phyloP scores from a whole-genome alignment of 2,329 filamentous ascomycete species.

The Ophiostoma himal-ulmi region DNA sequence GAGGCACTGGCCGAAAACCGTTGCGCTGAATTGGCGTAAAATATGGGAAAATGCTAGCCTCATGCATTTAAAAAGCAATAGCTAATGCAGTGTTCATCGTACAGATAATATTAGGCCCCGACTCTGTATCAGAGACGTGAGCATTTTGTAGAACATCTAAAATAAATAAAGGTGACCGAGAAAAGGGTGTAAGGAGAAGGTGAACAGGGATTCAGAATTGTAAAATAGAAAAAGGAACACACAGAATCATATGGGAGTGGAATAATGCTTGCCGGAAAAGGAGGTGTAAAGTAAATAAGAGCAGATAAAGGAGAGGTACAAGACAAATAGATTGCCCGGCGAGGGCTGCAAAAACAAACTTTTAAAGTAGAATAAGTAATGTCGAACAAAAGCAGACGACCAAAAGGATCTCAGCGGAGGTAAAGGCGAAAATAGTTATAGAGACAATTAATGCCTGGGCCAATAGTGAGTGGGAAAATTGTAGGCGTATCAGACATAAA shows the following conservation, averaged over 20 bases:
- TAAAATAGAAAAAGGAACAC: neutral
- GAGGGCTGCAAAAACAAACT: neutral
- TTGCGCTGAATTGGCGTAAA: neutral
- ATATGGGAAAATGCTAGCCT: neutral
- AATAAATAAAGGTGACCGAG: neutral
- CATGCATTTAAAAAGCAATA: neutral
- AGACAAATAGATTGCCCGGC: neutral
- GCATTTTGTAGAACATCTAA: neutral
- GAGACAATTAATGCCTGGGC: neutral
- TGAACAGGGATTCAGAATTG: neutral
- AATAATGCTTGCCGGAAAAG: constrained; percentile 5
- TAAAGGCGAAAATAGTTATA: neutral
- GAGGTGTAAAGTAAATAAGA: neutral
- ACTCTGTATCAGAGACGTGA: neutral
- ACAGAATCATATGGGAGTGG: neutral
- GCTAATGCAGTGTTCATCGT: neutral
- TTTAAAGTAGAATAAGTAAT: neutral
- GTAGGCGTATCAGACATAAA: neutral
- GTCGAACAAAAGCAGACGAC: neutral
- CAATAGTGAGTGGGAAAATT: neutral
- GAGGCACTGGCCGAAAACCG: neutral
- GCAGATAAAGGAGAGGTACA: neutral
- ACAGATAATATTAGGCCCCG: neutral
- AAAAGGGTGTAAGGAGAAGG: neutral
- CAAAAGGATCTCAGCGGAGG: neutral